Evolutionary conservation across 495 filamentous ascomycete genomes (phyloP), one percentile per base, ranked within the genome.

Genomic region (Penicillium robsamsonii): DNA sequence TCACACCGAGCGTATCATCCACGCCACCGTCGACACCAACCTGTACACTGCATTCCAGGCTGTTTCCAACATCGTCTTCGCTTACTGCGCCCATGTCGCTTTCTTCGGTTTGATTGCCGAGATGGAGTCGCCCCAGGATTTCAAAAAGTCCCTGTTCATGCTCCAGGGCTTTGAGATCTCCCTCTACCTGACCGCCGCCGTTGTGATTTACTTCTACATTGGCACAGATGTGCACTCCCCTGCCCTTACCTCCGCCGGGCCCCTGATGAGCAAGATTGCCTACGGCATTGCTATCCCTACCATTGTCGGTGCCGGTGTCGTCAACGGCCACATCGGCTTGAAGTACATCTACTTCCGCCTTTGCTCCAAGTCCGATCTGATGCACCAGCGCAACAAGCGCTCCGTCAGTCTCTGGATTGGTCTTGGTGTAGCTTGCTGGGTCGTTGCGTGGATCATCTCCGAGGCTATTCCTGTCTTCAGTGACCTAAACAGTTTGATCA

Each of bases 51-150:
- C 67, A 4, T 81, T 81, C 62, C 65, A 66, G 15, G 70, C 72
- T 12, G 74, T 81, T 13, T 77, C 78, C 6, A 80, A 82, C 62
- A 81, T 81, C 46, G 75, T 80, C 57, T 80, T 82, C 59, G 77
- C 77, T 27, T 80, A 79, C 68, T 81, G 80, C 76, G 75, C 87
- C 56, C 81, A 90, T 75, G 75, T 89, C 64, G 81, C 86, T 62
- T 87, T 90, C 75, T 89, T 92, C 75, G 81, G 78, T 53, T 85
- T 93, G 64, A 87, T 90, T 64, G 82, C 86, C 55, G 89, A 93
- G 68, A 87, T 93, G 80, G 81, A 86, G 62, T 79, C 81, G 0
- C 88, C 87, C 1, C 62, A 70, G 41, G 83, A 89, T 62, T 90
- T 82, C 63, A 75, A 77, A 53, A 89, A 88, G 73, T 80, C 88